Evolutionary conservation across 768 basidiomycete genomes (phyloP).

Genomic region (Pilatotrama ljubarskyi): DNA sequence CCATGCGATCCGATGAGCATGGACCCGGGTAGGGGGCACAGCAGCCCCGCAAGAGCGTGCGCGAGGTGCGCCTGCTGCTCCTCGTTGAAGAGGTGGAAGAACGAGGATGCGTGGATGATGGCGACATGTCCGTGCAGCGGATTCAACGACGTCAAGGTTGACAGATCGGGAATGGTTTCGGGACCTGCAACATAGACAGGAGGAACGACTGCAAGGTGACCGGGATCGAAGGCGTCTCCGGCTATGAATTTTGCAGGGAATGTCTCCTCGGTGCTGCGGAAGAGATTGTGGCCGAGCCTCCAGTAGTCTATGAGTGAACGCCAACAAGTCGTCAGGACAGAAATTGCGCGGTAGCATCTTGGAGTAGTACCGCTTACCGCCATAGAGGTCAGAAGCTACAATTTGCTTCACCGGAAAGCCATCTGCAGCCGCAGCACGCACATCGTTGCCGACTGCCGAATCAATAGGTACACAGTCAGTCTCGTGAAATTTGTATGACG

Average conservation of each 20-base stretch:
- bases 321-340: too few species aligned
- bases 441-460: constrained; percentile 39
- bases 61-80: constrained; percentile 45
- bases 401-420: constrained; percentile 40
- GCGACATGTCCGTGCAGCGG: constrained; percentile 48
- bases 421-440: constrained; percentile 39
- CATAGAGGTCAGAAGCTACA: constrained; percentile 36
- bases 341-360: too few species aligned
- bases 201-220: constrained; percentile 34
- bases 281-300: constrained; percentile 63
- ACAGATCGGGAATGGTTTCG: constrained; percentile 27
- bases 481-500: neutral
- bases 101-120: constrained; percentile 48
- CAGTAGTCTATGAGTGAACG: constrained; percentile 48
- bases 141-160: constrained; percentile 34
- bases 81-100: constrained; percentile 53
- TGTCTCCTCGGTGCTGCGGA: constrained; percentile 48
- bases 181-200: neutral
- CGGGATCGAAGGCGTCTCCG: constrained; percentile 54
- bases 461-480: too few species aligned
- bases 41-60: constrained; percentile 40
- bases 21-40: constrained; percentile 45
- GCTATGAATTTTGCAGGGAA: constrained; percentile 57
- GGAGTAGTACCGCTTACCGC: too few species aligned
- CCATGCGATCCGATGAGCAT: constrained; percentile 46